Base-by-base conservation (phyloP, 2,329 filamentous ascomycete genomes). In the Aspergillus ochraceus region DNA sequence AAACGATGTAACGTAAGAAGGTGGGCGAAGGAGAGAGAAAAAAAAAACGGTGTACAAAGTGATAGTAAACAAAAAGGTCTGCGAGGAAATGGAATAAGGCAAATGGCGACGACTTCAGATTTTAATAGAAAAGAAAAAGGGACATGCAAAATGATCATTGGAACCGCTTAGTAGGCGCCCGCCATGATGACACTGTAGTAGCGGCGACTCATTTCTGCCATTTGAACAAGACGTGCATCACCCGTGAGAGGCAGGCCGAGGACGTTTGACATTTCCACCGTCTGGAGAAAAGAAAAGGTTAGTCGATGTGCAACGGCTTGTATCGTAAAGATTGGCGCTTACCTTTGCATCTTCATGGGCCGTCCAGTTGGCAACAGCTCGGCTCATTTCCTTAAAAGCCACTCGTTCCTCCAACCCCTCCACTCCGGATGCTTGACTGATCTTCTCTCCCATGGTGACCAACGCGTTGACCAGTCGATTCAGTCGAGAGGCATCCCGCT, bases 331-430 rank as follows among this genome's bases (percentile, higher is more conserved):
- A 39, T 29, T 49, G 36, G 52, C 55, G 76, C 83, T 73, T 75
- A 88, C 86, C 74, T 84, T 81, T 65, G 84, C 84, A 68, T 83
- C 81, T 69, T 84, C 84, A 59, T 81, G 82, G 56, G 87, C 79
- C 60, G 90, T 84, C 71, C 87, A 84, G 62, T 84, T 84, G 10
- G 90, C 90, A 60, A 94, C 86, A 50, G 88, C 83, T 55, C 86
- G 86, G 51, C 89, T 89, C 84, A 97, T 96, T 70, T 96, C 92
- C 64, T 89, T 88, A 56, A 94, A 83, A 0, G 92, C 91, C 47
- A 93, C 91, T 55, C 86, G 80, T 70, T 90, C 84, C 63, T 87
- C 76, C 62, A 86, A 77, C 49, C 75, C 78, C 55, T 79, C 72
- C 29, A 74, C 83, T 47, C 87, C 84, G 22, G 89, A 77, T 6